A percentile compares a stretch with the other conserved stretches of the same genome.
These are phyloP conservation scores for Magnolia sinica DNA, from an alignment of 164 flowering plant genomes.

Conservation along the genomic window DNA sequence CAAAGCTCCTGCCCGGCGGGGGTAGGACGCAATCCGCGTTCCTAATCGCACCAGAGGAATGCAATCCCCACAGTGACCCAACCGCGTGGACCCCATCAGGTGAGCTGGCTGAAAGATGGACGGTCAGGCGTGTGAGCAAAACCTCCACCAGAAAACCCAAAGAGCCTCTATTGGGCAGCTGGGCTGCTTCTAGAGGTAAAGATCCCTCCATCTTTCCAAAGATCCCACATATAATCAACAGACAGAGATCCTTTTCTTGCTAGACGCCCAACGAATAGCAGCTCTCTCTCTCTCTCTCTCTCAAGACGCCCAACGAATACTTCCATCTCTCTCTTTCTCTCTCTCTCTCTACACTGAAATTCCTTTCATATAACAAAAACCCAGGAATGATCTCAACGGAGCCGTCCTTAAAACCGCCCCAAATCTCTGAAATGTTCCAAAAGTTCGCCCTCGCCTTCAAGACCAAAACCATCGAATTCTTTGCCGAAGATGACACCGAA, in stretches of 20 bases:
- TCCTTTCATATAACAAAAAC: not conserved
- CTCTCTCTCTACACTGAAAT: not conserved
- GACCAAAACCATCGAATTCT: constrained; percentile 85
- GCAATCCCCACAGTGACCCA: no score
- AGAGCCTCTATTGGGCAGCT: no score
- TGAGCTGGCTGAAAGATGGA: not conserved
- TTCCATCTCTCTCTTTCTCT: not conserved
- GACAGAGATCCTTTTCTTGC: not conserved
- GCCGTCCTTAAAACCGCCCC: constrained; percentile 54
- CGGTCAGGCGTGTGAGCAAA: not conserved
- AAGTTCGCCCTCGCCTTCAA: constrained; percentile 90
- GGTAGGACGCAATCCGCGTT: no score
- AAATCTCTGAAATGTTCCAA: constrained; percentile 77
- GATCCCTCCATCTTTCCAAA: not conserved
- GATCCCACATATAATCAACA: not conserved
- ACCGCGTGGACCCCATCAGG: no score
- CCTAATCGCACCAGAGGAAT: no score
- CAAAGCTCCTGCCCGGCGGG: no score
- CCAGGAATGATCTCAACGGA: constrained; percentile 39
- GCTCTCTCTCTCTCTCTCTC: not conserved
- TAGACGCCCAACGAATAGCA: not conserved
- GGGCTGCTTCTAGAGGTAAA: not conserved
- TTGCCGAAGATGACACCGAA: constrained; percentile 62
- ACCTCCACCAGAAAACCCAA: not conserved
- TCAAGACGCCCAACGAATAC: not conserved